phyloP scores from a whole-genome alignment of 352 stramenopile species.

The Globisporangium cederbergense region DNA sequence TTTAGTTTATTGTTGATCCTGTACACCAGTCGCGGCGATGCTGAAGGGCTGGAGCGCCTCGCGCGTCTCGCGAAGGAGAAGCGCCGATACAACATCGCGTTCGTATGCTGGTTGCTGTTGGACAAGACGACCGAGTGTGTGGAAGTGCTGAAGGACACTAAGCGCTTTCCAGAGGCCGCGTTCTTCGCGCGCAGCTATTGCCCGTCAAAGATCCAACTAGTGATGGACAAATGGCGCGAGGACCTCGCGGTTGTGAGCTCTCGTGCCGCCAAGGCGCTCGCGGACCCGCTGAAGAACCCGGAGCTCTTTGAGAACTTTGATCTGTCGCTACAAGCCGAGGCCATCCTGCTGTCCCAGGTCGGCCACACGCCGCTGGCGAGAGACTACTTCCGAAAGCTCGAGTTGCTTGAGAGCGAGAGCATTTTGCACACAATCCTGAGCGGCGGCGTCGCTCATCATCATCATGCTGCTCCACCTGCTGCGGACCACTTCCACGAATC shows the following conservation, averaged over 20 bases:
- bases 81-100: slow-evolving; percentile 94
- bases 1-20: slow-evolving; percentile 96
- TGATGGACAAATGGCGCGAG: slow-evolving; percentile 96
- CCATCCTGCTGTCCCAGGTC: slow-evolving; percentile 65
- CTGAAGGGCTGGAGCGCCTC: slow-evolving; percentile 88
- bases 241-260: slow-evolving; percentile 85
- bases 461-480: not conserved
- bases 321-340: slow-evolving; percentile 93
- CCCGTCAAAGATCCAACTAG: slow-evolving; percentile 92
- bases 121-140: slow-evolving; percentile 95
- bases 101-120: slow-evolving; percentile 95
- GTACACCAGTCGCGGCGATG: slow-evolving; percentile 95
- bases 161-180: slow-evolving; percentile 95
- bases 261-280: slow-evolving; percentile 93
- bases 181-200: slow-evolving; percentile 99
- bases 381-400: slow-evolving; percentile 72
- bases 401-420: slow-evolving; percentile 60
- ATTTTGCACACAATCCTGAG: slow-evolving; percentile 44
- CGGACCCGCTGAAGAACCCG: slow-evolving; percentile 88
- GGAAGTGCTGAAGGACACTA: slow-evolving; percentile 93
- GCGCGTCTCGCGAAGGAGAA: slow-evolving; percentile 85
- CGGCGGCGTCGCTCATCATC: slow-evolving; percentile 10
- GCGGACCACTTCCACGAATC: slow-evolving; percentile 7
- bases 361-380: not conserved
- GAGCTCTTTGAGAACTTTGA: slow-evolving; percentile 96